A percentile compares a stretch with the other conserved stretches of the same genome.
phyloP scores from a whole-genome alignment of 257 asterid genomes.

The Lantana camara region DNA sequence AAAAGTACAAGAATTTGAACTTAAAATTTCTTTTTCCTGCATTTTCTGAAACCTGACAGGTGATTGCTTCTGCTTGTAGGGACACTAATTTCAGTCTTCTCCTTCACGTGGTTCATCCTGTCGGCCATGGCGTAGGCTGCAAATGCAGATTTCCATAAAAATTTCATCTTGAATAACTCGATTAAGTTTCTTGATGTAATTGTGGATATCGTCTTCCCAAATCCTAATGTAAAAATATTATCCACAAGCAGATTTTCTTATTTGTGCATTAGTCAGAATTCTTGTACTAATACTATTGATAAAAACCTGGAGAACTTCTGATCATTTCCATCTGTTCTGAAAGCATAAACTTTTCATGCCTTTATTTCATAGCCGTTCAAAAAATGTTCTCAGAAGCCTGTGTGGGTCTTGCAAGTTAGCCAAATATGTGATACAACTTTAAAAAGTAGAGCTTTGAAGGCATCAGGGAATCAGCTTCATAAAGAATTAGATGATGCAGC shows the following conservation, averaged over 20 bases:
- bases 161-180: background rate
- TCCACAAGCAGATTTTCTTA: conserved; percentile 24
- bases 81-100: conserved; percentile 27
- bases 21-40: background rate
- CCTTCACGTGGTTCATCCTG: conserved; percentile 37
- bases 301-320: conserved; percentile 15
- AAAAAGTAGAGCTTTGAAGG: conserved; percentile 33
- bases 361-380: conserved; percentile 34
- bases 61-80: conserved; percentile 40
- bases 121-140: conserved; percentile 40
- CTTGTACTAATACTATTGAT: conserved; percentile 19
- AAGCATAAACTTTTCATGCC: conserved; percentile 20
- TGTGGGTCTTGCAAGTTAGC: conserved; percentile 39
- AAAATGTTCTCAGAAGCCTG: conserved; percentile 21
- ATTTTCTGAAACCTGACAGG: conserved; percentile 10
- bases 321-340: conserved; percentile 19
- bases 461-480: conserved; percentile 41
- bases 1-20: conserved; percentile 1
- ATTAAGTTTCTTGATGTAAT: conserved; percentile 7
- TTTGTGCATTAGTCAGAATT: conserved; percentile 15
- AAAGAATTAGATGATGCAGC: conserved; percentile 34
- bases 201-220: conserved; percentile 24
- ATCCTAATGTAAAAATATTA: conserved; percentile 20
- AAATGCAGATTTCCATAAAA: background rate
- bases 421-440: conserved; percentile 36